Percentiles rank a stretch among this genome's conserved stretches.
These are phyloP conservation scores for Claviceps arundinis DNA, from an alignment of 2,329 filamentous ascomycete genomes.

Conservation along the genomic window DNA sequence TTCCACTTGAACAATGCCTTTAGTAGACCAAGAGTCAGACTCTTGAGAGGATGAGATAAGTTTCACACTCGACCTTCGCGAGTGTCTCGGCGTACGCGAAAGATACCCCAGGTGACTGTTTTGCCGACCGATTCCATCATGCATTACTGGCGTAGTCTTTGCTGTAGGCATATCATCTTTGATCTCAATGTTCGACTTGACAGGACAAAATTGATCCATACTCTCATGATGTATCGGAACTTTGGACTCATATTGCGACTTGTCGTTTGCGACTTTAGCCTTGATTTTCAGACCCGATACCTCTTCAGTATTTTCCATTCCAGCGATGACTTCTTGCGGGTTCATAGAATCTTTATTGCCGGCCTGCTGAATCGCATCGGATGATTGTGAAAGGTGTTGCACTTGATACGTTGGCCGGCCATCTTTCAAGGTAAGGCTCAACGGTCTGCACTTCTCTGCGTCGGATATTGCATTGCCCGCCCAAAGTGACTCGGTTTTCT, in stretches of 20 bases:
- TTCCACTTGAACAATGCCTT: constrained; percentile 29
- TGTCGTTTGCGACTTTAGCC: not conserved
- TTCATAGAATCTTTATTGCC: not conserved
- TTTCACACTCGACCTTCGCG: constrained; percentile 26
- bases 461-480: not conserved
- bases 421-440: not conserved
- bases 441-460: not conserved
- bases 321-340: not conserved
- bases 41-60: constrained; percentile 53
- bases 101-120: not conserved
- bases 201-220: constrained; percentile 26
- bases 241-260: constrained; percentile 9
- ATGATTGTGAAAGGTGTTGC: not conserved
- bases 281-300: not conserved
- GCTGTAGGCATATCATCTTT: constrained; percentile 35
- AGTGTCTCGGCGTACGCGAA: constrained; percentile 4
- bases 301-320: not conserved
- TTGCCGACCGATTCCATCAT: not conserved
- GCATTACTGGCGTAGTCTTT: constrained; percentile 5
- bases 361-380: not conserved
- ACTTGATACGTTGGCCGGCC: not conserved
- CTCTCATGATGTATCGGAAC: constrained; percentile 34
- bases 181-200: constrained; percentile 38
- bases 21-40: constrained; percentile 48
- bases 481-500: not conserved